A percentile compares a stretch with the other conserved stretches of the same genome.
Conservation (phyloP, 78 protist species). For the Chrysochromulina parva region DNA sequence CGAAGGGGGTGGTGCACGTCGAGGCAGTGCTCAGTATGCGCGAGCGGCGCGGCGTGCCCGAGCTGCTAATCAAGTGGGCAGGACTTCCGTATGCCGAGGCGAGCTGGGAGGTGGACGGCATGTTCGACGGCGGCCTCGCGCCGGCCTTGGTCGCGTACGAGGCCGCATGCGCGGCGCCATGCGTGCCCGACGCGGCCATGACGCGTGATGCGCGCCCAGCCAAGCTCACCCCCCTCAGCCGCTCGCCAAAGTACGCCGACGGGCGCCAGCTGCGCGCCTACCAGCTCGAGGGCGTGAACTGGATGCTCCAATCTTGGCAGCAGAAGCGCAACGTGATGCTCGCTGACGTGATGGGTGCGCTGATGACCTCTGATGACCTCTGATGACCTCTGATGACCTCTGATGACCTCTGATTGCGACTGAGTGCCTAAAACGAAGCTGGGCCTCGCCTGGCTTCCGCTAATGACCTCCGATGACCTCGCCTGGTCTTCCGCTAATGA, state of each 20-base stretch:
- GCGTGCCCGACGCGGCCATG: not conserved
- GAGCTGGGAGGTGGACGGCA: constrained; percentile 84
- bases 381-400: no score
- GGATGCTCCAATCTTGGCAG: constrained; percentile 55
- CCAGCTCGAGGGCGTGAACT: constrained; percentile 85
- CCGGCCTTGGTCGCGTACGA: not conserved
- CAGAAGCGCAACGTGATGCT: constrained; percentile 50
- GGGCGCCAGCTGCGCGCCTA: constrained; percentile 81
- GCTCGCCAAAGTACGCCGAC: constrained; percentile 25
- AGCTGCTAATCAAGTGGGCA: constrained; percentile 80
- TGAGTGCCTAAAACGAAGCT: no score
- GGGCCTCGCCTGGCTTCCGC: no score
- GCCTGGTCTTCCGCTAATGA: no score
- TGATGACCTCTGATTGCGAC: no score
- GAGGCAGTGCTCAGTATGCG: not conserved
- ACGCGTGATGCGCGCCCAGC: not conserved
- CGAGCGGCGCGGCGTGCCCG: constrained; percentile 1
- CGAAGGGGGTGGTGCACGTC: not conserved
- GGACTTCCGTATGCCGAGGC: constrained; percentile 68
- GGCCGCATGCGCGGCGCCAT: not conserved
- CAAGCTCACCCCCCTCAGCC: not conserved
- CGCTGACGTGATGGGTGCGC: constrained; percentile 83
- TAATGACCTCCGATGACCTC: no score
- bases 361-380: no score
- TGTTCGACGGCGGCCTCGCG: not conserved